phyloP scores from a whole-genome alignment of 1,284 basidiomycete species.

The Tilletia walkeri region DNA sequence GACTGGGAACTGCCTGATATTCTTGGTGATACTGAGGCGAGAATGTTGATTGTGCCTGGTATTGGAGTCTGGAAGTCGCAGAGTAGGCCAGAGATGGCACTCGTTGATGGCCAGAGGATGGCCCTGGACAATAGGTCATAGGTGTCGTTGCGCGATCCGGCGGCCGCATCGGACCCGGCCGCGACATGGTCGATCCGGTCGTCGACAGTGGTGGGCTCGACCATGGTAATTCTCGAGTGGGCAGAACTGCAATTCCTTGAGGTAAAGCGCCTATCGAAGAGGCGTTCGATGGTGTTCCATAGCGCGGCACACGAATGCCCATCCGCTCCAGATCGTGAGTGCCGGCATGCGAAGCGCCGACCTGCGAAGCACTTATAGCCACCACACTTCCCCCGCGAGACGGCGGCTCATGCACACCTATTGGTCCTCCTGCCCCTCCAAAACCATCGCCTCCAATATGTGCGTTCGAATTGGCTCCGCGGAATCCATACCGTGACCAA shows the following conservation, averaged over 20 bases:
- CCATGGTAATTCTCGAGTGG: not conserved
- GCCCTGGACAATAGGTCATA: too few species aligned
- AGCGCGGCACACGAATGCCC: too few species aligned
- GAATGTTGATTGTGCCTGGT: not conserved
- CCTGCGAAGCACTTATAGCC: too few species aligned
- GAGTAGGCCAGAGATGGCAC: too few species aligned
- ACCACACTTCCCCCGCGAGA: too few species aligned
- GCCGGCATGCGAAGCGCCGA: too few species aligned
- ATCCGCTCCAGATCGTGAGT: too few species aligned
- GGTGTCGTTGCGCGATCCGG: too few species aligned
- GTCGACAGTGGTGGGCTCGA: not conserved
- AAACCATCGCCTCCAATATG: not conserved
- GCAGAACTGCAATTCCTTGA: not conserved
- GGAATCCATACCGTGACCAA: conserved; percentile 8
- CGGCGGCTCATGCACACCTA: not conserved
- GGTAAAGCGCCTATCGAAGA: not conserved
- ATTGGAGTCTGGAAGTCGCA: not conserved
- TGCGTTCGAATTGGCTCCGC: not conserved
- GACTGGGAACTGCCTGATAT: not conserved
- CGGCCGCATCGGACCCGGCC: too few species aligned
- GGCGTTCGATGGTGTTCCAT: too few species aligned
- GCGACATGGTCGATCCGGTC: too few species aligned
- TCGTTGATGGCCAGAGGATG: too few species aligned
- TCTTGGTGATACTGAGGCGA: not conserved
- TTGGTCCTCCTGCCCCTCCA: not conserved